Evolutionary conservation across 305 asterid species (phyloP).

Genomic region (Lippia alba): DNA sequence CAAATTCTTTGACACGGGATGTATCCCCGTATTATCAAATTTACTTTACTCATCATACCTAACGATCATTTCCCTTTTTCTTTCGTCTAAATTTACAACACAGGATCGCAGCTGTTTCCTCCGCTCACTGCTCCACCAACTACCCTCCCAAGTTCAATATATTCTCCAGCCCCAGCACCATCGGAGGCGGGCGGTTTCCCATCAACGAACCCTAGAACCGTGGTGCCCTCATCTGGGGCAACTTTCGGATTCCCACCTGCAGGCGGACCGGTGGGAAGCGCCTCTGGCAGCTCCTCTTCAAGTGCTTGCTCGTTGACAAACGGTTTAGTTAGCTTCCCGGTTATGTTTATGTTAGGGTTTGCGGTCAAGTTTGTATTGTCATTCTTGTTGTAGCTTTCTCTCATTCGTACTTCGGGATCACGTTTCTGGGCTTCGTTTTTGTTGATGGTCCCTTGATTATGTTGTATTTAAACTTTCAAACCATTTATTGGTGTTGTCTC

Average conservation of each 20-base stretch:
- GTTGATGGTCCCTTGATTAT: conserved; percentile 27
- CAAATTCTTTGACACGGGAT: not conserved
- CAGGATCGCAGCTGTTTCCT: conserved; percentile 89
- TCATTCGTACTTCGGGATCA: conserved; percentile 36
- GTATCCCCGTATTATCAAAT: not conserved
- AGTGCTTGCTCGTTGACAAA: conserved; percentile 50
- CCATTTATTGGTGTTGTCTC: conserved; percentile 36
- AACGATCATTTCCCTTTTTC: not conserved
- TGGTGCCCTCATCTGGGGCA: conserved; percentile 66
- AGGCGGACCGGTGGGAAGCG: conserved; percentile 72
- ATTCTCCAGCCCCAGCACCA: conserved; percentile 91
- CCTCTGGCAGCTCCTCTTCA: conserved; percentile 42
- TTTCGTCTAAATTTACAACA: not conserved
- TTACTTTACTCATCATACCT: not conserved
- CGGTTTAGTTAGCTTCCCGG: conserved; percentile 43
- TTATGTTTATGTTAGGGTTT: conserved; percentile 48
- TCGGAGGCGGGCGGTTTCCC: conserved; percentile 75
- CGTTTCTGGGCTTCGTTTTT: conserved; percentile 31
- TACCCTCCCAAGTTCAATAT: conserved; percentile 52
- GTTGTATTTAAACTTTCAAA: conserved; percentile 42
- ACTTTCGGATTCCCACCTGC: conserved; percentile 69
- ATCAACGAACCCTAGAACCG: conserved; percentile 46
- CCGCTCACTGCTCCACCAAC: conserved; percentile 75
- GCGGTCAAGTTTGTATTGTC: conserved; percentile 37
- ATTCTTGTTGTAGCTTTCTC: conserved; percentile 30